phyloP scores from a whole-genome alignment of 2,329 filamentous ascomycete genomes.

The Amphichorda felina region DNA sequence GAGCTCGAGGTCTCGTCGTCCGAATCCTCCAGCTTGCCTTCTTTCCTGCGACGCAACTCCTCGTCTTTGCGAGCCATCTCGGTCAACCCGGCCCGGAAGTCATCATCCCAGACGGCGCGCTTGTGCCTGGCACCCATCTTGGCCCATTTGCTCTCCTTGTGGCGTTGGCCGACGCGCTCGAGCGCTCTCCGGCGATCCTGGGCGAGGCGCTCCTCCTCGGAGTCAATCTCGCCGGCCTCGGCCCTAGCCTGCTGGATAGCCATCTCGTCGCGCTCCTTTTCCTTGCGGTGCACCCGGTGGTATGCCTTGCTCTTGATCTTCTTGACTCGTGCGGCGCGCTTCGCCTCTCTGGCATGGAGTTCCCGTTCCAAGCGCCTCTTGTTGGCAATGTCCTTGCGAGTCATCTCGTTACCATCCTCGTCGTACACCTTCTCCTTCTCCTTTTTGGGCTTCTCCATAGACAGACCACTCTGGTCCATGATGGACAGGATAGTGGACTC shows the following conservation, averaged over 20 bases:
- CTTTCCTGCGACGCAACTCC: conserved; percentile 67
- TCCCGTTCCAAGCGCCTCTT: conserved; percentile 74
- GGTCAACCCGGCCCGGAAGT: conserved; percentile 63
- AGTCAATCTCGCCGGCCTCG: conserved; percentile 48
- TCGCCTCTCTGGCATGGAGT: conserved; percentile 76
- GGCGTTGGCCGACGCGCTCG: conserved; percentile 74
- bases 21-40: conserved; percentile 46
- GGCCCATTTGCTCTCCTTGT: conserved; percentile 85
- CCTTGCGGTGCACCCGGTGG: conserved; percentile 80
- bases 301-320: conserved; percentile 99
- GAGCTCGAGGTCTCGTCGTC: conserved; percentile 33
- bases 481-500: conserved; percentile 81
- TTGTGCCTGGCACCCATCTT: conserved; percentile 72
- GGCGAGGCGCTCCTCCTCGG: conserved; percentile 52
- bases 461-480: conserved; percentile 77
- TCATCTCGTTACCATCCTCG: conserved; percentile 60
- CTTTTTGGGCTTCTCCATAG: conserved; percentile 31
- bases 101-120: conserved; percentile 78
- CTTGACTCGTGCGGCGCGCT: conserved; percentile 83
- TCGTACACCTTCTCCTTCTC: conserved; percentile 50
- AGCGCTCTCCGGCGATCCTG: conserved; percentile 66
- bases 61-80: conserved; percentile 78
- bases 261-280: conserved; percentile 40
- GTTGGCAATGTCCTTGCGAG: conserved; percentile 56
- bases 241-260: conserved; percentile 40